Percentiles rank a stretch among this genome's conserved stretches.
Conservation (phyloP, 345 rosid genomes). For the Noccaea bulbosa region DNA sequence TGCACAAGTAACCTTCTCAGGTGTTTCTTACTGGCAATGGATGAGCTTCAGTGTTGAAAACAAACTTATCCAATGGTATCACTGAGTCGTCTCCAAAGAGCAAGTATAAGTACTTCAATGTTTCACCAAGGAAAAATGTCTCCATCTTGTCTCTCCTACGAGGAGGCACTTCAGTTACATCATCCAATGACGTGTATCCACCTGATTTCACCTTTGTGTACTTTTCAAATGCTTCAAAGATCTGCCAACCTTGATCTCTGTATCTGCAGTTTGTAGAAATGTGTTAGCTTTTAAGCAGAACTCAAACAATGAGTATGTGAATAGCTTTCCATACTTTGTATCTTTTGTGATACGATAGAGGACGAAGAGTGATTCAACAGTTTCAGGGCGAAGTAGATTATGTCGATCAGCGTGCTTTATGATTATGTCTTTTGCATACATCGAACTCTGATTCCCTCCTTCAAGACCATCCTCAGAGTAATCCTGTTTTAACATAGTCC, state of each 20-base stretch:
- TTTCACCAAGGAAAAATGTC: slow-evolving; percentile 92
- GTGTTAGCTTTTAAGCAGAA: slow-evolving; percentile 22
- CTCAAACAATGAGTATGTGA: slow-evolving; percentile 19
- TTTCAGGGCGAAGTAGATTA: slow-evolving; percentile 94
- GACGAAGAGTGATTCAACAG: slow-evolving; percentile 91
- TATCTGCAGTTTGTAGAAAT: slow-evolving; percentile 55
- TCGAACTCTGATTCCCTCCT: slow-evolving; percentile 88
- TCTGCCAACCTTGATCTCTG: slow-evolving; percentile 97
- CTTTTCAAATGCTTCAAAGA: slow-evolving; percentile 90
- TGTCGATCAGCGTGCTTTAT: slow-evolving; percentile 87
- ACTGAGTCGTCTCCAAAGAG: slow-evolving; percentile 78
- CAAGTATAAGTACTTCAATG: slow-evolving; percentile 86
- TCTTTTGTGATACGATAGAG: slow-evolving; percentile 86
- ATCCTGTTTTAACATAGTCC: slow-evolving; percentile 58
- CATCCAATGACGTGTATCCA: slow-evolving; percentile 83
- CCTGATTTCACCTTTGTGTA: slow-evolving; percentile 79
- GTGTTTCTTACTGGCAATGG: slow-evolving; percentile 68
- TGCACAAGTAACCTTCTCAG: slow-evolving; percentile 31
- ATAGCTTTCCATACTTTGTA: slow-evolving; percentile 57
- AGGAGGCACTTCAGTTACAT: slow-evolving; percentile 85
- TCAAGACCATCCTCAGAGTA: slow-evolving; percentile 77
- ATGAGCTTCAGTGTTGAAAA: slow-evolving; percentile 96
- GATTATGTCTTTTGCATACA: slow-evolving; percentile 78
- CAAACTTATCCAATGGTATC: slow-evolving; percentile 79
- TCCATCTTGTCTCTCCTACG: slow-evolving; percentile 90